Evolutionary conservation across 2,329 filamentous ascomycete species (phyloP).

Genomic region (Penicillium expansum): DNA sequence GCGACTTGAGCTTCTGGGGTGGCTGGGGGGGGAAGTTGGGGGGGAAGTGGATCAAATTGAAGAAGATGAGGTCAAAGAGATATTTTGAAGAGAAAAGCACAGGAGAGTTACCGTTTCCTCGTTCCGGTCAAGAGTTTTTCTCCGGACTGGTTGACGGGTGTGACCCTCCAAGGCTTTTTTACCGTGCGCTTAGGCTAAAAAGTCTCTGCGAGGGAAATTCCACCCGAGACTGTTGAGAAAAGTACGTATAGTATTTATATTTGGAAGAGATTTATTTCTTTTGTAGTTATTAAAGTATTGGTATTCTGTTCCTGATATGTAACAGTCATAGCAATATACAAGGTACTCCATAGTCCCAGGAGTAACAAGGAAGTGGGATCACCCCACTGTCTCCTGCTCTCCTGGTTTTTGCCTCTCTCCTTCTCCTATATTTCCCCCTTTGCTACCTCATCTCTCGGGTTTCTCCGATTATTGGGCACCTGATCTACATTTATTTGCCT

Average conservation of each 20-base stretch:
- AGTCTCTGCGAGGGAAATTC: slow-evolving; percentile 5
- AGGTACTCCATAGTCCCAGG: no score
- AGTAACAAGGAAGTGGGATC: neutral
- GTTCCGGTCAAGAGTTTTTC: slow-evolving; percentile 4
- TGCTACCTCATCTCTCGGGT: neutral
- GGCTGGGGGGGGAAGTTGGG: neutral
- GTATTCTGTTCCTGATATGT: neutral
- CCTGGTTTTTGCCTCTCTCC: neutral
- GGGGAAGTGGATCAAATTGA: neutral
- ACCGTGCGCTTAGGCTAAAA: neutral
- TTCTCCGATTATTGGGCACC: neutral
- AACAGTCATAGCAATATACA: neutral
- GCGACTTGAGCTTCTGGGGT: slow-evolving; percentile 3
- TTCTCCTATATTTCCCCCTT: no score
- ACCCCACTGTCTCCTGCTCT: neutral
- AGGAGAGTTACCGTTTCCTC: slow-evolving; percentile 2
- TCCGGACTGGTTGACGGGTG: slow-evolving; percentile 2
- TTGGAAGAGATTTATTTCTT: neutral
- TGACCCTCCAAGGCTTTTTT: neutral
- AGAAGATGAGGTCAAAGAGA: neutral
- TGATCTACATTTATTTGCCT: neutral
- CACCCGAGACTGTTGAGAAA: slow-evolving; percentile 3
- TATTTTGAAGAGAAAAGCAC: neutral
- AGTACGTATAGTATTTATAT: no score
- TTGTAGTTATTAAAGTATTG: neutral